These are phyloP conservation scores for Kentomonas sorsogonicus DNA, from an alignment of 208 protist genomes.

Conservation along the genomic window DNA sequence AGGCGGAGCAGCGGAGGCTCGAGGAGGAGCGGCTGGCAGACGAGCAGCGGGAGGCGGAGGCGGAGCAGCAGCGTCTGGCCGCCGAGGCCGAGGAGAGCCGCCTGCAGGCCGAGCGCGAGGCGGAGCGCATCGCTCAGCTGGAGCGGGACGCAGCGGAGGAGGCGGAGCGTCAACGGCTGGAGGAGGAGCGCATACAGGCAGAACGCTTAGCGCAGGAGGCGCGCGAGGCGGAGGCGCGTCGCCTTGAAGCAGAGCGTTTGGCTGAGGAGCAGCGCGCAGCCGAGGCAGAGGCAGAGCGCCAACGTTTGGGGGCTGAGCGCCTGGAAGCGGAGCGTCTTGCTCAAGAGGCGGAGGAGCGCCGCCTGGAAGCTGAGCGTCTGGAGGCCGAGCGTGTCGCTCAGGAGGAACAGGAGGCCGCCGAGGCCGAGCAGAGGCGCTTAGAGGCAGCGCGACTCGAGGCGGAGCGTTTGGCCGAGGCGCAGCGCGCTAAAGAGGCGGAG, in stretches of 20 bases:
- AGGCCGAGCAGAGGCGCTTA: neutral
- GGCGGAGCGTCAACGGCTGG: neutral
- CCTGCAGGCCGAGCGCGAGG: too few species aligned
- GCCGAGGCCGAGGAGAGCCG: neutral
- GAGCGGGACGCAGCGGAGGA: neutral
- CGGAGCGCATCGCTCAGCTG: neutral
- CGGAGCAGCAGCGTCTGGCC: neutral
- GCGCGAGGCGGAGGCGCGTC: neutral
- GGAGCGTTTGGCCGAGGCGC: neutral
- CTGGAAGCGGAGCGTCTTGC: too few species aligned
- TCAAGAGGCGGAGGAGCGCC: too few species aligned
- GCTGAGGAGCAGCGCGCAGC: too few species aligned
- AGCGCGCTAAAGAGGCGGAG: neutral
- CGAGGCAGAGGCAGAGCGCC: too few species aligned
- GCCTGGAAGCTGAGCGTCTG: too few species aligned
- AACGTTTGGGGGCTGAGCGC: too few species aligned
- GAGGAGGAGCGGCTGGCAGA: slow-evolving; percentile 17
- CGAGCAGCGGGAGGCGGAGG: neutral
- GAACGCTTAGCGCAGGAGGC: slow-evolving; percentile 4
- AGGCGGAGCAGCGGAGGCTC: slow-evolving; percentile 4
- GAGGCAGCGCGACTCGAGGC: too few species aligned
- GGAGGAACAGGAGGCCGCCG: neutral
- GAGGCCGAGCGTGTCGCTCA: too few species aligned
- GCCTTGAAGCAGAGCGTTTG: neutral
- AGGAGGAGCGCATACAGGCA: slow-evolving; percentile 1